Percentiles rank a stretch among this genome's conserved stretches.
phyloP scores from a whole-genome alignment of 805 yeast species.

The Candida peoriensis region DNA sequence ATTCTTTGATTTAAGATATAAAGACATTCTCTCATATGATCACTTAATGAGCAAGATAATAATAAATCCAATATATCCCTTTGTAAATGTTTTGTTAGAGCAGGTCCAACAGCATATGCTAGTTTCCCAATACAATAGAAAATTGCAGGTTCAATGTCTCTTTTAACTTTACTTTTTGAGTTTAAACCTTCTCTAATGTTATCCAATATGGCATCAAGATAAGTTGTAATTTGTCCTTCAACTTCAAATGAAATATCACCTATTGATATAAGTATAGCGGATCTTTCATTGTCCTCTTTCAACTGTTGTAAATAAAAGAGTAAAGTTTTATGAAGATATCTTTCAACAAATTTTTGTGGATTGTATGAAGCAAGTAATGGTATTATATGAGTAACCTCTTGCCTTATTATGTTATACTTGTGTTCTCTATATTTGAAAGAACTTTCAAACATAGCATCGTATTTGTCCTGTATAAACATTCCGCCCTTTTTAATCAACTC shows the following conservation, averaged over 20 bases:
- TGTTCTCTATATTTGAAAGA: conserved; percentile 73
- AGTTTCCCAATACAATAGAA: conserved; percentile 85
- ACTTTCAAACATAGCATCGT: conserved; percentile 72
- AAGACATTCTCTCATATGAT: conserved; percentile 73
- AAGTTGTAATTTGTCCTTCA: conserved; percentile 79
- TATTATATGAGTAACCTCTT: conserved; percentile 77
- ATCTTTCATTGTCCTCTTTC: conserved; percentile 69
- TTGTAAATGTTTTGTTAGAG: conserved; percentile 82
- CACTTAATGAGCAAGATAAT: conserved; percentile 78
- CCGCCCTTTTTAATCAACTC: conserved; percentile 74
- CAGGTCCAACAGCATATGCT: conserved; percentile 88
- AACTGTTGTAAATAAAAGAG: conserved; percentile 73
- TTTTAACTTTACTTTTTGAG: conserved; percentile 44
- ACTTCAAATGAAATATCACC: conserved; percentile 79
- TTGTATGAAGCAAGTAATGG: conserved; percentile 81
- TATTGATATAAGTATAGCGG: conserved; percentile 71
- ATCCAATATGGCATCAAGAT: conserved; percentile 81
- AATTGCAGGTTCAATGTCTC: conserved; percentile 77
- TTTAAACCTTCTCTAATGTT: conserved; percentile 76
- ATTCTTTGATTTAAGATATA: conserved; percentile 62
- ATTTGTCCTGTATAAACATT: conserved; percentile 62
- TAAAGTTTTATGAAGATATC: conserved; percentile 75
- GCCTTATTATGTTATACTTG: conserved; percentile 68
- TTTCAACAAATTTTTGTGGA: conserved; percentile 68
- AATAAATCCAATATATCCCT: conserved; percentile 75